Evolutionary conservation across 495 filamentous ascomycete species (phyloP).

Genomic region (Hypomontagnella monticulosa): DNA sequence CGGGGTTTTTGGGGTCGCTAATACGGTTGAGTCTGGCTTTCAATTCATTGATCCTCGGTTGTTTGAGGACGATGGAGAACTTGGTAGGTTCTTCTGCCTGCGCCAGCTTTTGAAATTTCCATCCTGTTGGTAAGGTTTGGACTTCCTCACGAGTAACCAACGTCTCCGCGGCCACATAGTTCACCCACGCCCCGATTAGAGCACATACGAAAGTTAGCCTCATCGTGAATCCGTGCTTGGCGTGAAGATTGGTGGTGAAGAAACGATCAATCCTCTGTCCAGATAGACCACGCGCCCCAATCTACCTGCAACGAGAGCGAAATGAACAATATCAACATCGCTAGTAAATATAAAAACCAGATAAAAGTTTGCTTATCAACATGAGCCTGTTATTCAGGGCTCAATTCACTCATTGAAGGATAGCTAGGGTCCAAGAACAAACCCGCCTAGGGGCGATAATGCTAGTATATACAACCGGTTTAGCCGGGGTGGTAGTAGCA

Average conservation of each 20-base stretch:
- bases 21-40: slow-evolving; percentile 44
- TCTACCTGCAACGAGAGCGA: slow-evolving; percentile 1
- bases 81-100: slow-evolving; percentile 19
- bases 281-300: background rate
- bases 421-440: slow-evolving; percentile 1
- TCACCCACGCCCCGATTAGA: slow-evolving; percentile 22
- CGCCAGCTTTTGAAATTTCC: slow-evolving; percentile 22
- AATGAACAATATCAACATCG: background rate
- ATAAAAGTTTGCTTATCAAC: background rate
- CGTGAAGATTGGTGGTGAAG: background rate
- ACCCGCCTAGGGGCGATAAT: slow-evolving; percentile 12
- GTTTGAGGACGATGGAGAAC: slow-evolving; percentile 49
- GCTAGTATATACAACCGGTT: slow-evolving; percentile 33
- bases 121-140: slow-evolving; percentile 20
- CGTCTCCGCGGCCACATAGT: slow-evolving; percentile 14
- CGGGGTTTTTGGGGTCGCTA: slow-evolving; percentile 33
- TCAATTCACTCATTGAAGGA: background rate
- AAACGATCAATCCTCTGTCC: background rate
- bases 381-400: background rate
- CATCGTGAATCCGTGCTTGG: slow-evolving; percentile 9
- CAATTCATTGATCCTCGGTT: slow-evolving; percentile 49
- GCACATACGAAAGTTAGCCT: slow-evolving; percentile 4
- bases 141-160: slow-evolving; percentile 23
- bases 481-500: slow-evolving; percentile 26
- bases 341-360: slow-evolving; percentile 1